Conservation (phyloP, 352 stramenopile genomes). For the Peronospora farinosa region DNA sequence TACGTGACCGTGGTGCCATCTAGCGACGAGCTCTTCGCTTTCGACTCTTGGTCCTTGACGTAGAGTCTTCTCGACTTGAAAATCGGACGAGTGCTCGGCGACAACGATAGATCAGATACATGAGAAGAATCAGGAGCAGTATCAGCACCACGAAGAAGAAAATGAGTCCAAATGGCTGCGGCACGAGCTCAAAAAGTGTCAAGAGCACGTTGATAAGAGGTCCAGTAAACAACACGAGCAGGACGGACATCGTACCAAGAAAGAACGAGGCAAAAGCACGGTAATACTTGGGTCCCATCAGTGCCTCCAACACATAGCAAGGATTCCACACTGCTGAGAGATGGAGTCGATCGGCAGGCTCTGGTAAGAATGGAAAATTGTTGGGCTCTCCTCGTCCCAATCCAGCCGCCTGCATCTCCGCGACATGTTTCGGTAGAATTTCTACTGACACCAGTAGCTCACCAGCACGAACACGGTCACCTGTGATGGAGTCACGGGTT, state of each 20-base stretch:
- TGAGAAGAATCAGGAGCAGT: constrained; percentile 31
- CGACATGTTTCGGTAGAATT: constrained; percentile 54
- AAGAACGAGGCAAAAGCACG: constrained; percentile 59
- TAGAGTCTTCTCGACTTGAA: constrained; percentile 11
- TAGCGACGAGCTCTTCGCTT: constrained; percentile 19
- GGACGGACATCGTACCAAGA: constrained; percentile 45
- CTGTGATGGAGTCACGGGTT: constrained; percentile 51
- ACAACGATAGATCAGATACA: constrained; percentile 56
- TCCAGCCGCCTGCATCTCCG: constrained; percentile 55
- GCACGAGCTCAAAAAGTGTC: constrained; percentile 58
- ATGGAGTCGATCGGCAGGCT: constrained; percentile 67
- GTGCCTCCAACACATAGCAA: constrained; percentile 64
- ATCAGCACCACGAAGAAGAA: constrained; percentile 43
- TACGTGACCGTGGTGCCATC: too few relatives aligned
- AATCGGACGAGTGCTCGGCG: constrained; percentile 38
- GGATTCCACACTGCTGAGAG: constrained; percentile 81
- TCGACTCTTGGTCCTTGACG: constrained; percentile 10
- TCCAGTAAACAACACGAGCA: constrained; percentile 59
- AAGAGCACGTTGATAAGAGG: constrained; percentile 68
- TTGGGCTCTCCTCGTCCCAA: constrained; percentile 73
- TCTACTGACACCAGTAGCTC: constrained; percentile 71
- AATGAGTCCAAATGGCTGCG: constrained; percentile 51
- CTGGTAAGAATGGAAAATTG: constrained; percentile 66
- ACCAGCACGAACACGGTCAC: constrained; percentile 50
- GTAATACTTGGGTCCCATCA: constrained; percentile 74